A percentile compares a stretch with the other conserved stretches of the same genome.
Conservation (phyloP, 2,329 filamentous ascomycete genomes). For the Diplocarpon rosae region DNA sequence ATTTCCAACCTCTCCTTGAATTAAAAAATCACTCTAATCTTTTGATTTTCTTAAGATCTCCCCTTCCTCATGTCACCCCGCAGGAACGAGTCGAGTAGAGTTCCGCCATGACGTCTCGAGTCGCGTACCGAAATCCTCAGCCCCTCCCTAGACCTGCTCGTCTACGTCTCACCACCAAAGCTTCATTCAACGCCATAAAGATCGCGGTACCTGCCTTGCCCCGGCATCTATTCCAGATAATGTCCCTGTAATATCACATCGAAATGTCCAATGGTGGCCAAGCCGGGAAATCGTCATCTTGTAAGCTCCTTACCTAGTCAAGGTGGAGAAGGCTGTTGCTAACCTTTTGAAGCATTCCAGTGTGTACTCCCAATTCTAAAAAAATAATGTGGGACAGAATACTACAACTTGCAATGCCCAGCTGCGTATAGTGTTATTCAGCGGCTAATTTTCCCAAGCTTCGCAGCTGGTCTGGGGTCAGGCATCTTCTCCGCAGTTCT, state of each 20-base stretch:
- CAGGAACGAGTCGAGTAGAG: no score
- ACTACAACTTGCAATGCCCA: no score
- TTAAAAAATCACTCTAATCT: no score
- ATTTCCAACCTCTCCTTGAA: no score
- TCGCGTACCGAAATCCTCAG: not conserved
- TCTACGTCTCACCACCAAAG: not conserved
- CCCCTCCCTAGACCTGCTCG: not conserved
- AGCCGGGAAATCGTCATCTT: constrained; percentile 38
- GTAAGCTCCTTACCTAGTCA: constrained; percentile 26
- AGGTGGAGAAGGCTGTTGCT: not conserved
- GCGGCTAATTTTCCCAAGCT: constrained; percentile 29
- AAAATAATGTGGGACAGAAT: no score
- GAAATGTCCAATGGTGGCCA: constrained; percentile 40
- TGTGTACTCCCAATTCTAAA: not conserved
- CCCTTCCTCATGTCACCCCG: no score
- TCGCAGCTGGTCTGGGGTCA: constrained; percentile 76
- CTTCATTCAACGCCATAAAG: not conserved
- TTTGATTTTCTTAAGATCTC: no score
- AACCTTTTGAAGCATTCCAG: constrained; percentile 52
- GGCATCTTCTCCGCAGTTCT: constrained; percentile 82
- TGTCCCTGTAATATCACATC: constrained; percentile 17
- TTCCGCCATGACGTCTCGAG: not conserved
- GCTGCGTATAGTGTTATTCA: not conserved
- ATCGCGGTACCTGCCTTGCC: not conserved
- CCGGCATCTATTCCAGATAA: constrained; percentile 8